Conservation (phyloP, 2,329 filamentous ascomycete genomes). For the Sclerotinia minor region DNA sequence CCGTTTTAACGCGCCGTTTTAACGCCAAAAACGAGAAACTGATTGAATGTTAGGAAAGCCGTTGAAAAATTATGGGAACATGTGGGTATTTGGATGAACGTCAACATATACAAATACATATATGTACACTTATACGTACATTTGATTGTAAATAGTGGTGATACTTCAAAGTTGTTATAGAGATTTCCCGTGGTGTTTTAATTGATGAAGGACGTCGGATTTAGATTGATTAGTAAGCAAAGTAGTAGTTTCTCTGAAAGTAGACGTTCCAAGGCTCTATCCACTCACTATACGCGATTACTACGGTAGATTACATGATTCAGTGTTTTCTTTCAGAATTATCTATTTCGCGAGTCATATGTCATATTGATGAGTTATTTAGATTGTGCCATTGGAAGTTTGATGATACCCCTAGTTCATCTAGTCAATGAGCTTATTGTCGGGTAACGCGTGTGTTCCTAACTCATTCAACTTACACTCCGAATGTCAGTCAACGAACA, state of each 20-base stretch:
- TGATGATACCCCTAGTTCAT: slow-evolving; percentile 4
- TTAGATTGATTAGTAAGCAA: not conserved
- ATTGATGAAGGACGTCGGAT: not conserved
- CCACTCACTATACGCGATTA: not conserved
- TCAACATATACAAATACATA: not conserved
- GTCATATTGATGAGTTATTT: not conserved
- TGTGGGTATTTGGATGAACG: not conserved
- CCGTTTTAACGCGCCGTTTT: slow-evolving; percentile 12
- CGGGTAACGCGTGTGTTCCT: no score
- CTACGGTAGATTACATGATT: not conserved
- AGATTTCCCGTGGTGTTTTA: not conserved
- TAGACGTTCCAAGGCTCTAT: not conserved
- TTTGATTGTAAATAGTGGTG: not conserved
- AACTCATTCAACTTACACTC: not conserved
- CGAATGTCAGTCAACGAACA: not conserved
- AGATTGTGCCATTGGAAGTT: not conserved
- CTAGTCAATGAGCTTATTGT: no score
- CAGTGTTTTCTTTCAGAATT: not conserved
- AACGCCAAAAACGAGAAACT: slow-evolving; percentile 9
- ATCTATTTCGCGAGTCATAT: not conserved
- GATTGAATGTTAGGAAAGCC: not conserved
- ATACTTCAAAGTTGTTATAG: not conserved
- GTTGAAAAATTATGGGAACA: not conserved
- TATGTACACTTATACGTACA: not conserved
- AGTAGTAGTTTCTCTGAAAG: not conserved